Percentiles rank a stretch among this genome's conserved stretches.
Evolutionary conservation across 2,329 filamentous ascomycete species (phyloP).

Genomic region (Cercospora beticola): DNA sequence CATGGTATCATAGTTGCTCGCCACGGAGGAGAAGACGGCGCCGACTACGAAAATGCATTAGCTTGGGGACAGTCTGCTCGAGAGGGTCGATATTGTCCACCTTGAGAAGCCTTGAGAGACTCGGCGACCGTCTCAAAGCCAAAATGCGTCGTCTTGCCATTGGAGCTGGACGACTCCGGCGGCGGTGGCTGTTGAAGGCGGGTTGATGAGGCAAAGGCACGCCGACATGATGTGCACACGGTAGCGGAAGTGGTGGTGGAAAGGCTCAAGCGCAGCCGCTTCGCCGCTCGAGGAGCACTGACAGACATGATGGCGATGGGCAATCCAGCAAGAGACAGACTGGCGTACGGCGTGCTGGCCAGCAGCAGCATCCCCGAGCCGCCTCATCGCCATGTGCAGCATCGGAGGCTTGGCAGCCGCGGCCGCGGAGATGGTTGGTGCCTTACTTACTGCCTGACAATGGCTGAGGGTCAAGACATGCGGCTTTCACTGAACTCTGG

Average conservation of each 20-base stretch:
- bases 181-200: constrained; percentile 29
- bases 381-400: neutral
- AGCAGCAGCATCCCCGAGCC: neutral
- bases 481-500: neutral
- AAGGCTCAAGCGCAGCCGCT: constrained; percentile 34
- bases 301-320: constrained; percentile 26
- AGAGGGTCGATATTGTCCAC: constrained; percentile 39
- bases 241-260: constrained; percentile 5
- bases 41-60: constrained; percentile 58
- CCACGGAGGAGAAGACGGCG: constrained; percentile 91
- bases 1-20: constrained; percentile 94
- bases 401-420: neutral
- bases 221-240: constrained; percentile 30
- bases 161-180: constrained; percentile 35
- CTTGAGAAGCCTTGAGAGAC: constrained; percentile 69
- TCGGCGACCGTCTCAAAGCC: constrained; percentile 84
- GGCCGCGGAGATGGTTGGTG: neutral
- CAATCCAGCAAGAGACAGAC: neutral
- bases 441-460: neutral
- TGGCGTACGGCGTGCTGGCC: neutral
- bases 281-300: constrained; percentile 33
- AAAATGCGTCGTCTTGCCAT: constrained; percentile 75
- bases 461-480: neutral
- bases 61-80: neutral
- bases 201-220: constrained; percentile 23